phyloP scores from a whole-genome alignment of 1,284 basidiomycete species.

The Boletus austroedulis region DNA sequence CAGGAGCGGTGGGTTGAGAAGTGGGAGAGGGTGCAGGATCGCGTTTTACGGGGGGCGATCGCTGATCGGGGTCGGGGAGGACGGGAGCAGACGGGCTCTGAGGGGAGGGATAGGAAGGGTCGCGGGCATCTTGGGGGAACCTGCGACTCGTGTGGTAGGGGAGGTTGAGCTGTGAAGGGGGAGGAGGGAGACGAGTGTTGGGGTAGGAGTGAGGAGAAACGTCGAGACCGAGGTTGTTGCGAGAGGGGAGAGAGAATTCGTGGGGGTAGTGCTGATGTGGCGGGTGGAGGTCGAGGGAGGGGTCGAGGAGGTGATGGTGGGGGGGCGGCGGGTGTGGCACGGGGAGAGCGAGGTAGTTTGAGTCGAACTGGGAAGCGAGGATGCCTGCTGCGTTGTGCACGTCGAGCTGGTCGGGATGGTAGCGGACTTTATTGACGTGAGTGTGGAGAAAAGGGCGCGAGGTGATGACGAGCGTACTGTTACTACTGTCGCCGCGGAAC shows the following conservation, averaged over 20 bases:
- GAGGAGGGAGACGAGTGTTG: conserved; percentile 41
- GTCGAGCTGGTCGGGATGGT: conserved; percentile 53
- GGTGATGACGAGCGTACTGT: conserved; percentile 41
- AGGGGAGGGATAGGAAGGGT: conserved; percentile 38
- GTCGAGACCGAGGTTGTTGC: conserved; percentile 45
- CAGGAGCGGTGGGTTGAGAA: conserved; percentile 8
- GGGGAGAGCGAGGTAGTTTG: conserved; percentile 31
- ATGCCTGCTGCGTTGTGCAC: conserved; percentile 46
- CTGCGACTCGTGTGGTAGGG: conserved; percentile 43
- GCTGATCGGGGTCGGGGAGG: conserved; percentile 41
- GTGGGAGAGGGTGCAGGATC: conserved; percentile 19
- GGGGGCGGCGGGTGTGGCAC: conserved; percentile 15
- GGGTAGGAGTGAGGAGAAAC: conserved; percentile 40
- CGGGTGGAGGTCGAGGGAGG: conserved; percentile 38
- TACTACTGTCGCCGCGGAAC: conserved; percentile 49
- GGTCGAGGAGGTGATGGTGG: conserved; percentile 39
- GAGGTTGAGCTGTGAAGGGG: conserved; percentile 38
- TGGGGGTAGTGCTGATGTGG: conserved; percentile 27
- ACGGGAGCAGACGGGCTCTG: conserved; percentile 22
- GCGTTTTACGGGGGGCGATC: conserved; percentile 39
- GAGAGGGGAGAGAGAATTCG: conserved; percentile 30
- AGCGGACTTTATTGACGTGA: conserved; percentile 61
- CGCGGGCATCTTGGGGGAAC: conserved; percentile 48
- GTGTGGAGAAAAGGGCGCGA: conserved; percentile 34
- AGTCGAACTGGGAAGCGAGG: conserved; percentile 49